phyloP scores from a whole-genome alignment of 2,329 filamentous ascomycete species.

The Cladobotryum protrusum region DNA sequence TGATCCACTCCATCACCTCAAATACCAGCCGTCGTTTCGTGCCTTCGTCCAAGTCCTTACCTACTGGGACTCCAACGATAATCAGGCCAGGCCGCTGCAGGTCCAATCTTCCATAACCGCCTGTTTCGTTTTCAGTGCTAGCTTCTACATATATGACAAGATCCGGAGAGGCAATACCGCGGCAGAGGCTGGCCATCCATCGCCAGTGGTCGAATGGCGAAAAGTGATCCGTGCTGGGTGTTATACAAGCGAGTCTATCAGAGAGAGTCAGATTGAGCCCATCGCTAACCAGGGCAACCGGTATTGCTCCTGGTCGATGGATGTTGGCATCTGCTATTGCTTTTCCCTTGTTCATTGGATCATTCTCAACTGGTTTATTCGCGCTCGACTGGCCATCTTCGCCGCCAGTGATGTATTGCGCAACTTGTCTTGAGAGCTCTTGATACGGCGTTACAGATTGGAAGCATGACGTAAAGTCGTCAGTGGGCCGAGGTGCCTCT shows the following conservation, averaged over 20 bases:
- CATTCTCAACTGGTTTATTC: conserved; percentile 3
- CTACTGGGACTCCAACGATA: conserved; percentile 43
- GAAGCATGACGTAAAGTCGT: conserved; percentile 55
- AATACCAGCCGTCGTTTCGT: conserved; percentile 72
- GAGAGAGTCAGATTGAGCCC: conserved; percentile 76
- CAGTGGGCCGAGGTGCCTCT: conserved; percentile 20
- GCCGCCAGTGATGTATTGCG: conserved; percentile 39
- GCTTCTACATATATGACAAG: conserved; percentile 62
- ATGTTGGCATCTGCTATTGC: neutral
- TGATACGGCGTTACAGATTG: conserved; percentile 64
- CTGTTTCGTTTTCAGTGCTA: conserved; percentile 29
- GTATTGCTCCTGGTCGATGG: conserved; percentile 34
- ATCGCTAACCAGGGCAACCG: conserved; percentile 68
- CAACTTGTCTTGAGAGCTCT: conserved; percentile 64
- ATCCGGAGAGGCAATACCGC: conserved; percentile 76
- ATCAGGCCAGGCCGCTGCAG: conserved; percentile 47
- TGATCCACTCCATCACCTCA: conserved; percentile 79
- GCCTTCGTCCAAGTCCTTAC: conserved; percentile 55
- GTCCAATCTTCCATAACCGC: conserved; percentile 47
- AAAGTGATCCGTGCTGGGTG: conserved; percentile 73
- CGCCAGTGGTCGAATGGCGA: conserved; percentile 89
- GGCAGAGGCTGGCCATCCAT: conserved; percentile 94
- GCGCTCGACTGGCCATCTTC: neutral
- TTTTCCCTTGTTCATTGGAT: neutral
- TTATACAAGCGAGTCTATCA: conserved; percentile 65